Percentiles rank a stretch among this genome's conserved stretches.
Evolutionary conservation across 805 yeast genomes (phyloP).

Genomic region (Saccharomycopsis oosterbeekiorum): DNA sequence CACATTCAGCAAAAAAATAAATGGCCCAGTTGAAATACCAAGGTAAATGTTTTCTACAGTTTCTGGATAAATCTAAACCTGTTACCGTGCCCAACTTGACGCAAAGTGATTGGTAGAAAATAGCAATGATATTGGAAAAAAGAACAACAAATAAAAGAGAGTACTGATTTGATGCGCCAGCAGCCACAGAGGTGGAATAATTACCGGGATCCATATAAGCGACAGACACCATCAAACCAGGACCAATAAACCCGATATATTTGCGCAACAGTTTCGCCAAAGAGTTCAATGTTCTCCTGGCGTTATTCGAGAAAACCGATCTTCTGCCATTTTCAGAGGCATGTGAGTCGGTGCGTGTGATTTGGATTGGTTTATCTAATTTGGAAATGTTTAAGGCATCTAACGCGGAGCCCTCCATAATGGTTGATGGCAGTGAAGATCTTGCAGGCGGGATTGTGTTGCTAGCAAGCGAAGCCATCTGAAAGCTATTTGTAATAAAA

Average conservation of each 20-base stretch:
- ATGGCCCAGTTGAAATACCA: constrained; percentile 50
- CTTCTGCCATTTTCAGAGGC: no score
- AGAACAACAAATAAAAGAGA: constrained; percentile 59
- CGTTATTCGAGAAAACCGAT: background rate
- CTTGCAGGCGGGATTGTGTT: no score
- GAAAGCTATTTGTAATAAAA: no score
- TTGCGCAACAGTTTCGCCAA: background rate
- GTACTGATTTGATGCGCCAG: constrained; percentile 75
- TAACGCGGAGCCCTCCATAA: background rate
- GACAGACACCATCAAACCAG: constrained; percentile 53
- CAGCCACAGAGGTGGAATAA: constrained; percentile 79
- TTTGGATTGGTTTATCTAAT: background rate
- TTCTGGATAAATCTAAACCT: constrained; percentile 79
- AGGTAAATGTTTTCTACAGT: constrained; percentile 66
- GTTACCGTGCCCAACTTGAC: constrained; percentile 84
- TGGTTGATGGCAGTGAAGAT: background rate
- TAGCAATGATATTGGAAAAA: constrained; percentile 76
- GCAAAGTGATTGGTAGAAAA: constrained; percentile 71
- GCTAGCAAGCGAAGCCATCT: no score
- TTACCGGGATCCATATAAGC: constrained; percentile 95
- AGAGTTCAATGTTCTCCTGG: background rate
- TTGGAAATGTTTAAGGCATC: background rate
- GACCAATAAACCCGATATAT: background rate
- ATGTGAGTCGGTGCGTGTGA: background rate
- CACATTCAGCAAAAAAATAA: constrained; percentile 76